phyloP scores from a whole-genome alignment of 2,329 filamentous ascomycete species.

The Shiraia bambusicola region DNA sequence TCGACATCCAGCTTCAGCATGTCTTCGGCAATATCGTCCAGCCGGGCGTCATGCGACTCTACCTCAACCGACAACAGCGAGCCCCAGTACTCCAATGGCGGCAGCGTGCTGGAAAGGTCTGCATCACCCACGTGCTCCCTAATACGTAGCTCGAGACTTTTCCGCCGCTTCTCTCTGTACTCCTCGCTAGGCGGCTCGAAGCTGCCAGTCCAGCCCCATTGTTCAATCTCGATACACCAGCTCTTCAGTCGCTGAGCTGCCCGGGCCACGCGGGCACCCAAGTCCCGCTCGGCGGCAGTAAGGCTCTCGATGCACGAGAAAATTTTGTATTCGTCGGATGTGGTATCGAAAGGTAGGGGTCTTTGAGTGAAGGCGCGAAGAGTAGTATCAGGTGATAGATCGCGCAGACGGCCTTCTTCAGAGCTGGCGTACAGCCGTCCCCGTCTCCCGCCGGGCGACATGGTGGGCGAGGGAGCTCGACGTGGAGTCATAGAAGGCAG shows the following conservation, averaged over 20 bases:
- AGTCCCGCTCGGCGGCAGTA: slow-evolving; percentile 66
- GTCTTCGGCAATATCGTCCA: slow-evolving; percentile 71
- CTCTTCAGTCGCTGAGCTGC: slow-evolving; percentile 70
- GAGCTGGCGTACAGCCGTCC: slow-evolving; percentile 26
- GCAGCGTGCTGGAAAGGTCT: slow-evolving; percentile 21
- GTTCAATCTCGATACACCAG: slow-evolving; percentile 72
- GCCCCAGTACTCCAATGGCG: slow-evolving; percentile 62
- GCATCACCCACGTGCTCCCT: slow-evolving; percentile 32
- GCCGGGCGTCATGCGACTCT: slow-evolving; percentile 66
- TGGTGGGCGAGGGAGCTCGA: slow-evolving; percentile 35
- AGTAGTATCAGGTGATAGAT: slow-evolving; percentile 46
- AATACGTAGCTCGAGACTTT: slow-evolving; percentile 36
- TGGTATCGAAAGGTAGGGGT: slow-evolving; percentile 48
- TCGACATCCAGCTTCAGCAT: slow-evolving; percentile 74
- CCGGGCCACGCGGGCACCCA: slow-evolving; percentile 69
- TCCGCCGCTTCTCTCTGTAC: slow-evolving; percentile 27
- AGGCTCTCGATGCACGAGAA: slow-evolving; percentile 62
- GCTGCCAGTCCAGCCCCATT: slow-evolving; percentile 60
- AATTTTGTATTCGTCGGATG: slow-evolving; percentile 44
- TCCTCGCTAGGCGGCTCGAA: slow-evolving; percentile 46
- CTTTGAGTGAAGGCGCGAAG: slow-evolving; percentile 47
- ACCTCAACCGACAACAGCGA: slow-evolving; percentile 68
- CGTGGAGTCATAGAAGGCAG: slow-evolving; percentile 33
- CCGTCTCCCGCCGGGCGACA: slow-evolving; percentile 36
- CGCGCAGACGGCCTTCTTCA: slow-evolving; percentile 38